These are phyloP conservation scores for Zoysia pacifica DNA, from an alignment of 176 grass and related monocot species.

Conservation along the genomic window DNA sequence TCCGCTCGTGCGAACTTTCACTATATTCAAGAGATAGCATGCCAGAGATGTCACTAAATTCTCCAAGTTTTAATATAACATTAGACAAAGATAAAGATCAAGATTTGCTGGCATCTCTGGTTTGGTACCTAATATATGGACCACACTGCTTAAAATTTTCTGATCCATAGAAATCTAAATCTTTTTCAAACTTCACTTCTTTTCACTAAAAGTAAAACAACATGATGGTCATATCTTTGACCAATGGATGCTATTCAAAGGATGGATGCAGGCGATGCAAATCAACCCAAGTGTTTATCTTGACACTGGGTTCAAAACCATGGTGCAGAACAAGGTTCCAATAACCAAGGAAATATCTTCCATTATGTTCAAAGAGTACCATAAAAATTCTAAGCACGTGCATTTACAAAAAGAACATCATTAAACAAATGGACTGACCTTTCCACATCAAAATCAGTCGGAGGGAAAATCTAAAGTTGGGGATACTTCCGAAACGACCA, in stretches of 20 bases:
- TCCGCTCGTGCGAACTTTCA: too few species aligned
- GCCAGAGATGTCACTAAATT: too few species aligned
- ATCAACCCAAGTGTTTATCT: constrained; percentile 20
- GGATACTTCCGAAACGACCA: constrained; percentile 11
- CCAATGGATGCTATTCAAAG: background rate
- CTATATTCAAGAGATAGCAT: too few species aligned
- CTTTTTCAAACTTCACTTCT: too few species aligned
- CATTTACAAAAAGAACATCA: background rate
- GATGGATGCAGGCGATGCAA: background rate
- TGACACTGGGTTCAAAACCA: background rate
- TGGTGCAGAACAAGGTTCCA: background rate
- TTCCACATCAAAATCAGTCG: background rate
- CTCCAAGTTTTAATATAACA: too few species aligned
- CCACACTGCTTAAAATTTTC: too few species aligned
- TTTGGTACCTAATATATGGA: too few species aligned
- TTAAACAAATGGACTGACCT: background rate
- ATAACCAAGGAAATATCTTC: background rate
- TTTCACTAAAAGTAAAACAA: too few species aligned
- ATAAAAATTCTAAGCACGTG: background rate
- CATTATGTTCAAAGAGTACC: constrained; percentile 15
- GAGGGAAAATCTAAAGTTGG: background rate
- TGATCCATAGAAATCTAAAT: too few species aligned
- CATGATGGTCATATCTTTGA: too few species aligned
- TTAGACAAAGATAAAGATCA: too few species aligned
- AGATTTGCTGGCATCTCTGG: too few species aligned